Percentiles rank a stretch among this genome's conserved stretches.
phyloP scores from a whole-genome alignment of 2,329 filamentous ascomycete species.

The Byssoonygena ceratinophila region DNA sequence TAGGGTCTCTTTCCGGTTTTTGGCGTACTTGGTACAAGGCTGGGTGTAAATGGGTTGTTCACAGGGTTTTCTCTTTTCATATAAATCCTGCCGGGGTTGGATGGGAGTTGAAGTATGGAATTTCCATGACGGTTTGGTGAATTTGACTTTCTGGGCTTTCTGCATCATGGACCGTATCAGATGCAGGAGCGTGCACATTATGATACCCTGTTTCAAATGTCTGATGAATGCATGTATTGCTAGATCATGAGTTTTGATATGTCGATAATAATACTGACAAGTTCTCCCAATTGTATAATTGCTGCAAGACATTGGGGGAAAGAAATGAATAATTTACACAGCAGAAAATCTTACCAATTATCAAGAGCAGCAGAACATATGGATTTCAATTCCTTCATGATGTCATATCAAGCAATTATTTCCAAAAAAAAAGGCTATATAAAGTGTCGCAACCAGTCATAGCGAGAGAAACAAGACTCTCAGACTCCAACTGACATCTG shows the following conservation, averaged over 20 bases:
- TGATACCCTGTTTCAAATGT: neutral
- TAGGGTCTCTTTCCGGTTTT: slow-evolving; percentile 37
- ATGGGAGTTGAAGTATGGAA: neutral
- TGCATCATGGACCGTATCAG: neutral
- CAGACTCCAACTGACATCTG: slow-evolving; percentile 26
- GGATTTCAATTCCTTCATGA: neutral
- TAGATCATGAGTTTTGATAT: neutral
- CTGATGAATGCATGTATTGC: neutral
- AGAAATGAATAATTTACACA: neutral
- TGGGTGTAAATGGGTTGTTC: neutral
- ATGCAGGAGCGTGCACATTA: neutral
- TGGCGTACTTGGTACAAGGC: neutral
- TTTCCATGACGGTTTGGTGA: too few species aligned
- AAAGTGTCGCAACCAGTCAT: neutral
- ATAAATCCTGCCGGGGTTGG: neutral
- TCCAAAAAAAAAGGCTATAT: slow-evolving; percentile 9
- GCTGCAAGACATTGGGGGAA: neutral
- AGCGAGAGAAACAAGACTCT: neutral
- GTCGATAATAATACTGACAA: neutral
- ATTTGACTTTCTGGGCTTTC: too few species aligned
- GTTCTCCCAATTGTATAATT: neutral
- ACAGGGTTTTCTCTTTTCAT: neutral
- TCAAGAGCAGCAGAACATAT: neutral
- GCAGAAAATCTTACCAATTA: neutral
- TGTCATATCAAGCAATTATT: slow-evolving; percentile 4